Conservation (phyloP, 352 stramenopile genomes). For the Phytophthora ohioensis region DNA sequence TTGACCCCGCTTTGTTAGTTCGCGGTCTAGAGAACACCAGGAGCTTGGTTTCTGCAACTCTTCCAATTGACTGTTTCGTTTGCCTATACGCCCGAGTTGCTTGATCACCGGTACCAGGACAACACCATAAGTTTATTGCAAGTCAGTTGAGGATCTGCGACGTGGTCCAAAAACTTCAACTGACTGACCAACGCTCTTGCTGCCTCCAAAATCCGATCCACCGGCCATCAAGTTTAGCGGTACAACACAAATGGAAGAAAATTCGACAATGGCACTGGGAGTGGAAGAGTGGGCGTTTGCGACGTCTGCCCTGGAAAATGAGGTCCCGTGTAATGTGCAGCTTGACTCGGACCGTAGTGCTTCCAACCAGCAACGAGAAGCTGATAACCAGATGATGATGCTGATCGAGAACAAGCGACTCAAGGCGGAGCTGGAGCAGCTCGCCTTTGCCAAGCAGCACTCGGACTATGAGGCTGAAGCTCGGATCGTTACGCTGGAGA, state of each 20-base stretch:
- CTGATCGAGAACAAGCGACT: constrained; percentile 3
- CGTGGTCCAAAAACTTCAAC: constrained; percentile 14
- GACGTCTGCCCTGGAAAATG: constrained; percentile 5
- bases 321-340: not conserved
- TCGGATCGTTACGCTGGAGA: constrained; percentile 6
- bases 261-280: not conserved
- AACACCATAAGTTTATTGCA: constrained; percentile 1
- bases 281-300: constrained; percentile 9
- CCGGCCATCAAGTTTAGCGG: not conserved
- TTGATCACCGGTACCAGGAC: not conserved
- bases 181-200: constrained; percentile 10
- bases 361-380: not conserved
- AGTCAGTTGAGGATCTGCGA: not conserved
- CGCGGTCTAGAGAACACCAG: constrained; percentile 37
- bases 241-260: constrained; percentile 2
- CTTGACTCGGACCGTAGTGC: not conserved
- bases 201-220: too few species aligned
- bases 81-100: constrained; percentile 16
- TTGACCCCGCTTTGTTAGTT: constrained; percentile 30
- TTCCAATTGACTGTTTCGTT: constrained; percentile 42
- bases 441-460: constrained; percentile 1
- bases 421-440: too few species aligned
- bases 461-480: not conserved
- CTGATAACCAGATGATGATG: not conserved
- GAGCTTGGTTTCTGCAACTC: constrained; percentile 38